Evolutionary conservation across 1,284 basidiomycete genomes (phyloP), one percentile per base, ranked within the genome.

Genomic region (Puccinia novopanici): DNA sequence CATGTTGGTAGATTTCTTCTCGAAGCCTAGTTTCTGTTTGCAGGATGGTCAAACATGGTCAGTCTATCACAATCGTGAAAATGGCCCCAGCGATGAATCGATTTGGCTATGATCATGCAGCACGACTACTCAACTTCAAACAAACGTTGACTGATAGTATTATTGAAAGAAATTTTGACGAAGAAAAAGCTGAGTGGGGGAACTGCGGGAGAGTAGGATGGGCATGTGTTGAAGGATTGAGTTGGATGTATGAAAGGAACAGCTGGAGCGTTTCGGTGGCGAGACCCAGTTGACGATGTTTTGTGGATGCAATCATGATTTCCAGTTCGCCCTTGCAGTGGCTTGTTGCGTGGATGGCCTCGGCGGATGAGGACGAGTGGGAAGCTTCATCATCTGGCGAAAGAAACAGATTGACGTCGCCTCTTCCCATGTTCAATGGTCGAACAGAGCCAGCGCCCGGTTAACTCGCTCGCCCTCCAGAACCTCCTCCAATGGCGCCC

Each of bases 351-450:
- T n/a, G 45, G 6, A 45, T 45, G 8, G 8, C 6, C 45, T 8
- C 45, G 15, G 45, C 45, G 15, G 45, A 27, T 68, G 42, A 15
- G 86, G 86, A 84, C 50, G 57, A 50, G 27, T 42, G 30, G 27
- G 45, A 50, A 19, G 74, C 48, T 34, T 45, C 45, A 50, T 61
- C 45, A 40, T 63, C 68, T 34, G 42, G n/a, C 27, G 91, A 91
- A 78, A 97, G 87, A 85, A 98, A 97, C 40, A 97, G 86, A 85
- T 98, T 98, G 57, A 95, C 93, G 84, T 98, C 95, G 45, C 95
- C 95, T 19, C 74, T 76, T 63, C 30, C 27, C 22, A n/a, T n/a
- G 40, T 82, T 24, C 76, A 10, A 48, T 45, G 34, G 15, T 83
- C 82, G 79, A 97, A 87, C 85, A 98, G 45, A 45, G 45, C 45